Conservation (phyloP, 305 asterid genomes). For the Solanum hybrid region DNA sequence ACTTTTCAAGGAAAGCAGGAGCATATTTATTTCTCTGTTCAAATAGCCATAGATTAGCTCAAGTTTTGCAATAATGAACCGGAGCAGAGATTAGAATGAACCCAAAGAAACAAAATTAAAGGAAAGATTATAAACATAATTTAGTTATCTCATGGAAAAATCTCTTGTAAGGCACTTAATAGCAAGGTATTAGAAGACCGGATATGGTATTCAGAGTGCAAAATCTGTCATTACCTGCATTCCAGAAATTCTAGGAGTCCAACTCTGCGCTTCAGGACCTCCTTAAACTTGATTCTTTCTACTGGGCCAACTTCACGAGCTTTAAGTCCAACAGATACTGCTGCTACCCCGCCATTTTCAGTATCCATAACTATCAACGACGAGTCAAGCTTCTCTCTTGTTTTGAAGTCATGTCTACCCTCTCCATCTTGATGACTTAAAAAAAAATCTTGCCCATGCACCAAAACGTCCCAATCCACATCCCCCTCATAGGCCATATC, state of each 20-base stretch:
- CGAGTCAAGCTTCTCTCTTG: conserved; percentile 33
- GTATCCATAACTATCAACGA: conserved; percentile 34
- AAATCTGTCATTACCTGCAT: conserved; percentile 54
- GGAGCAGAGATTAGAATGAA: background rate
- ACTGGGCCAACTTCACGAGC: conserved; percentile 80
- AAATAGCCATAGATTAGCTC: background rate
- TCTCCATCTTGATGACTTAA: conserved; percentile 41
- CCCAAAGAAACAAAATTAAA: background rate
- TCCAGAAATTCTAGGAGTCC: conserved; percentile 92
- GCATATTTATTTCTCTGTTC: background rate
- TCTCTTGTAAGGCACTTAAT: background rate
- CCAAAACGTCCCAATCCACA: conserved; percentile 85
- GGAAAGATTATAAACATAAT: background rate
- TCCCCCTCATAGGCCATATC: conserved; percentile 99
- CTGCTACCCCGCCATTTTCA: conserved; percentile 74
- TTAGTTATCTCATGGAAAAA: background rate
- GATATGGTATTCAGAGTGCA: conserved; percentile 1
- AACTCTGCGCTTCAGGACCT: conserved; percentile 84
- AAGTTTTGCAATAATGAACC: background rate
- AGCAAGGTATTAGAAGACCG: background rate
- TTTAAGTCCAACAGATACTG: conserved; percentile 78
- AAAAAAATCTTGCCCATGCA: conserved; percentile 64
- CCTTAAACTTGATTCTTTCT: conserved; percentile 88
- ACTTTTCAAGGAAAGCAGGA: background rate
- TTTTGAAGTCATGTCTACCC: conserved; percentile 23